A percentile compares a stretch with the other conserved stretches of the same genome.
Evolutionary conservation across 2,329 filamentous ascomycete species (phyloP).

Genomic region (Ophiobolus disseminans): DNA sequence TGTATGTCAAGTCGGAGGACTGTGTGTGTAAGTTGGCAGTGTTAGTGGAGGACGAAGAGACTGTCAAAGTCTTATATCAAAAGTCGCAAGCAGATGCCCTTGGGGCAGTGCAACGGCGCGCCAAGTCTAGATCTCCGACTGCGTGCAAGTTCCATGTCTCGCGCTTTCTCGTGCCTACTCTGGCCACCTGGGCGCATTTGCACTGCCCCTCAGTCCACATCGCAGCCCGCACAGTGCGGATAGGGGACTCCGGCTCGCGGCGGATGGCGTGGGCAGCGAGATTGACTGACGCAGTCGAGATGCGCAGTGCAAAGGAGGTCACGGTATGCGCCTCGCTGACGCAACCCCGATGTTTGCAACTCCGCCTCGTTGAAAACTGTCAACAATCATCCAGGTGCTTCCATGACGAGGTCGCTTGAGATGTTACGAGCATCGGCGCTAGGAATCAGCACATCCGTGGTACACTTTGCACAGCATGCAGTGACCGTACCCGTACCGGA

Average conservation of each 20-base stretch:
- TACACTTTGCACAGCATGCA: conserved; percentile 10
- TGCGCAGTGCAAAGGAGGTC: conserved; percentile 22
- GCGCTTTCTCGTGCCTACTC: conserved; percentile 21
- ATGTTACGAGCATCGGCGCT: conserved; percentile 3
- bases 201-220: conserved; percentile 35
- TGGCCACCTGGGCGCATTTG: conserved; percentile 28
- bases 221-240: conserved; percentile 28
- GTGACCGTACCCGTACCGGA: too few species aligned
- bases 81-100: conserved; percentile 25
- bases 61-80: conserved; percentile 34
- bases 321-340: conserved; percentile 16
- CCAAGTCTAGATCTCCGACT: conserved; percentile 23
- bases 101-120: conserved; percentile 21
- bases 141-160: conserved; percentile 20
- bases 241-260: conserved; percentile 25
- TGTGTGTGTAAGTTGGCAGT: conserved; percentile 16
- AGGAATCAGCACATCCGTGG: conserved; percentile 19
- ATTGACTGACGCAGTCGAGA: conserved; percentile 13
- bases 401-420: conserved; percentile 5
- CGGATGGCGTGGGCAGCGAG: conserved; percentile 27
- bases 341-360: conserved; percentile 17
- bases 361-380: conserved; percentile 32
- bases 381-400: conserved; percentile 15
- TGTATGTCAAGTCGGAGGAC: conserved; percentile 10
- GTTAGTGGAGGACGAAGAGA: conserved; percentile 21